Percentiles rank a stretch among this genome's conserved stretches.
These are phyloP conservation scores for Fusarium sp. DNA, from an alignment of 2,329 filamentous ascomycete genomes.

Conservation along the genomic window DNA sequence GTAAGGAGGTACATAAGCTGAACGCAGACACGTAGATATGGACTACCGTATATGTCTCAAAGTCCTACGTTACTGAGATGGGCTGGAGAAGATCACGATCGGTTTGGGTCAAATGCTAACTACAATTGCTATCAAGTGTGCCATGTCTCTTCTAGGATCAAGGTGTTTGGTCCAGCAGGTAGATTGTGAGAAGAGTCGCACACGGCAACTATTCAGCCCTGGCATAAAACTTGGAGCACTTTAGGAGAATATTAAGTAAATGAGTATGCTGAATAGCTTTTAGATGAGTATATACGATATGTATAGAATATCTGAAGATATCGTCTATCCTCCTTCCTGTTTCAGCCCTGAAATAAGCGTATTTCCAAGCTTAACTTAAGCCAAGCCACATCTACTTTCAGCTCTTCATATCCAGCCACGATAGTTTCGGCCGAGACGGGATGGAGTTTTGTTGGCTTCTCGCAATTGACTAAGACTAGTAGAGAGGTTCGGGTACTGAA, in stretches of 20 bases:
- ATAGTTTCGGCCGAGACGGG: no score
- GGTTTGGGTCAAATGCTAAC: no score
- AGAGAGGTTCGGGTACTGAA: no score
- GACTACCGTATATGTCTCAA: background rate
- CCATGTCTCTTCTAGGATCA: background rate
- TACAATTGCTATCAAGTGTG: background rate
- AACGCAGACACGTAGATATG: background rate
- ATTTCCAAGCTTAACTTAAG: background rate
- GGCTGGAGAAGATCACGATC: accelerated
- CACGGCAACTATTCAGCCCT: background rate
- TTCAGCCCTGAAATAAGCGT: background rate
- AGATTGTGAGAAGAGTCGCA: background rate
- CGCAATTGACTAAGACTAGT: no score
- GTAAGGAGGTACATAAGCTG: background rate
- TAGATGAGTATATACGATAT: accelerated
- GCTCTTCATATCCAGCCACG: no score
- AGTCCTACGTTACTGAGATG: background rate
- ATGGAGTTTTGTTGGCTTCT: no score
- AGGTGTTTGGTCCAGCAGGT: background rate
- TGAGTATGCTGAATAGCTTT: background rate
- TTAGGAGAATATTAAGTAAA: background rate
- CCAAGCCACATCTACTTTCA: background rate
- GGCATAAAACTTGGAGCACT: background rate
- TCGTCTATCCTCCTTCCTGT: background rate
- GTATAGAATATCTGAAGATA: accelerated